These are phyloP conservation scores for Blepharisma stoltei DNA, from an alignment of 73 alveolate genomes.

Conservation along the genomic window DNA sequence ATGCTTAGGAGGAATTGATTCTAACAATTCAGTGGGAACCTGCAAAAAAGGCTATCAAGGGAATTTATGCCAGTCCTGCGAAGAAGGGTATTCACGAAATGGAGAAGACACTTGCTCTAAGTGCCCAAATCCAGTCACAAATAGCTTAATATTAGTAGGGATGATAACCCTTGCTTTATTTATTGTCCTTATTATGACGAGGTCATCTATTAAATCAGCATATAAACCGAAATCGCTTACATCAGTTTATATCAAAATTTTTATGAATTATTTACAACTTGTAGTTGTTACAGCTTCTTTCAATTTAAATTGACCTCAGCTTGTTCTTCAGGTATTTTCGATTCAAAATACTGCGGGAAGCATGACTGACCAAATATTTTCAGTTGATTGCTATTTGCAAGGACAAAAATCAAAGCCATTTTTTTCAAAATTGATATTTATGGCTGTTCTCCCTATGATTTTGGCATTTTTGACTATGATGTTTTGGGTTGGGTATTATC, in stretches of 20 bases:
- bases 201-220: conserved; percentile 47
- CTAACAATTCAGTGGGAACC: conserved; percentile 39
- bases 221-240: conserved; percentile 29
- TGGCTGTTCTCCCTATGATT: neutral
- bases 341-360: neutral
- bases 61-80: conserved; percentile 48
- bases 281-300: conserved; percentile 38
- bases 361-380: neutral
- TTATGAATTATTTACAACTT: conserved; percentile 48
- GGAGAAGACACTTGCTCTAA: conserved; percentile 13
- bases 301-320: conserved; percentile 53
- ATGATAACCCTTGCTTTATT: conserved; percentile 27
- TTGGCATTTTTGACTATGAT: neutral
- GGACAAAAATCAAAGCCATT: neutral
- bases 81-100: conserved; percentile 37
- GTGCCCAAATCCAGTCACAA: conserved; percentile 48
- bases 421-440: neutral
- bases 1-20: conserved; percentile 41
- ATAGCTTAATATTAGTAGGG: conserved; percentile 34
- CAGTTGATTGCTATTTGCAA: conserved; percentile 21
- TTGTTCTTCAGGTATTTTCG: neutral
- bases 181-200: conserved; percentile 20
- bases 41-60: conserved; percentile 54
- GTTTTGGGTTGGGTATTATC: neutral
- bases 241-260: conserved; percentile 39